Base-by-base conservation (phyloP, 176 grass and related monocot genomes). In the Bonia amplexicaulis region DNA sequence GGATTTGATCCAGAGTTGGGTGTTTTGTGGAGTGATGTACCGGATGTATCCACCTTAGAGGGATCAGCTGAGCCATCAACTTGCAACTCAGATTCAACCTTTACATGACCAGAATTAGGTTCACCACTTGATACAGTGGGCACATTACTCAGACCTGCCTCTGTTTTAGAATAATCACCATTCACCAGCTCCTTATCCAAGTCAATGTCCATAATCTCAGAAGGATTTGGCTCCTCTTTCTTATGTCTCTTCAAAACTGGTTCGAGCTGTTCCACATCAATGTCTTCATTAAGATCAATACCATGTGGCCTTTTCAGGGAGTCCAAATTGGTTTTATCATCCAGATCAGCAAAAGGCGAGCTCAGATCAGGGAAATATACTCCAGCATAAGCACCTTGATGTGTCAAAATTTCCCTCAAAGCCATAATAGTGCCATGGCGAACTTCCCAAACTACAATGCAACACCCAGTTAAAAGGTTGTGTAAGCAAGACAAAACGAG, bases 401-500 rank as follows among this genome's bases (percentile, higher is more conserved):
- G 86, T 1, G 93, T 96, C 89, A 96, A 86, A 84, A 99, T 99
- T 90, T 99, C 96, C 85, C 96, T 99, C 77, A 99, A 88, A 76
- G 93, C 96, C 96, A 99, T 99, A 74, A 96, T 92, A 52, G 86
- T 82, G 74, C 96, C 96, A 87, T 99, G 96, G 71, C 96, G 93
- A 81, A 99, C 90, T 91, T 99, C 96, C 96, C 96, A 99, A 79
- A 94, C 93, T 99, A 91, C 25, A 55, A 83, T 63, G 77, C 47
- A 86, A 88, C 33, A 81, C 3, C n/a, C 66, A 88, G 23, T 67
- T 46, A 80, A 68, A 74, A 87, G 22, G 61, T 12, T 87, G 61
- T 55, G 76, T 48, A 79, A 83, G 54, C 20, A 73, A 85, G n/a
- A 89, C 62, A 77, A 48, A 63, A 45, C 2, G 54, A 72, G 48